Conservation (phyloP, 129 eudicot species). For the Silybum marianum region DNA sequence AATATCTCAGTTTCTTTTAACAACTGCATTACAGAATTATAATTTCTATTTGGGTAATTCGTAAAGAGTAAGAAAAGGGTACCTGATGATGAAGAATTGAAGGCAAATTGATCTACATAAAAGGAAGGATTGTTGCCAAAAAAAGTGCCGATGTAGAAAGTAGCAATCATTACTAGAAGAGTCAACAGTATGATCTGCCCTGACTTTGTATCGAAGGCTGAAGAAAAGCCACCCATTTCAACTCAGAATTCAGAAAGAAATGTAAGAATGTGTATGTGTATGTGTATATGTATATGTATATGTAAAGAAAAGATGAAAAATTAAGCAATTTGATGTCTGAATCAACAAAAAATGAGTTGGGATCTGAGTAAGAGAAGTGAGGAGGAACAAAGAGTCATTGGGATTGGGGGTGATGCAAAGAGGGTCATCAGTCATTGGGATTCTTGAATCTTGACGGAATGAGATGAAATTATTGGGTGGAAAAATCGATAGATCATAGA, state of each 20-base stretch:
- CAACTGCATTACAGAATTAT: no score
- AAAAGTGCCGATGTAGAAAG: conserved; percentile 82
- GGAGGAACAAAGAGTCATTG: not conserved
- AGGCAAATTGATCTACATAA: conserved; percentile 18
- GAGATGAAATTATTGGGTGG: not conserved
- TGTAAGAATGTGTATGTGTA: not conserved
- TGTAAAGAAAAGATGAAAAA: not conserved
- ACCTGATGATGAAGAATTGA: conserved; percentile 52
- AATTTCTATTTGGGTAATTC: not conserved
- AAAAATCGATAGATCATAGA: not conserved
- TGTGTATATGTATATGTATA: no score
- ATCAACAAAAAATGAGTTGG: not conserved
- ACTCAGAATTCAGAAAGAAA: conserved; percentile 1
- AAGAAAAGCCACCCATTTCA: conserved; percentile 38
- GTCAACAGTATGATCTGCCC: conserved; percentile 55
- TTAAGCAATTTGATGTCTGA: not conserved
- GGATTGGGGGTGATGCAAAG: not conserved
- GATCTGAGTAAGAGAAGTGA: conserved; percentile 5
- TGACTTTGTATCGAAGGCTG: conserved; percentile 65
- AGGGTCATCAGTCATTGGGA: conserved; percentile 2
- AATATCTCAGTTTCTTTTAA: not conserved
- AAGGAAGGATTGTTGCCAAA: conserved; percentile 44
- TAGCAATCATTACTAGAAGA: conserved; percentile 63
- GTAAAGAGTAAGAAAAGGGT: conserved; percentile 21
- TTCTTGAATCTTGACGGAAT: conserved; percentile 17